These are phyloP conservation scores for Calocybe gangraenosa DNA, from an alignment of 768 basidiomycete species.

Conservation along the genomic window DNA sequence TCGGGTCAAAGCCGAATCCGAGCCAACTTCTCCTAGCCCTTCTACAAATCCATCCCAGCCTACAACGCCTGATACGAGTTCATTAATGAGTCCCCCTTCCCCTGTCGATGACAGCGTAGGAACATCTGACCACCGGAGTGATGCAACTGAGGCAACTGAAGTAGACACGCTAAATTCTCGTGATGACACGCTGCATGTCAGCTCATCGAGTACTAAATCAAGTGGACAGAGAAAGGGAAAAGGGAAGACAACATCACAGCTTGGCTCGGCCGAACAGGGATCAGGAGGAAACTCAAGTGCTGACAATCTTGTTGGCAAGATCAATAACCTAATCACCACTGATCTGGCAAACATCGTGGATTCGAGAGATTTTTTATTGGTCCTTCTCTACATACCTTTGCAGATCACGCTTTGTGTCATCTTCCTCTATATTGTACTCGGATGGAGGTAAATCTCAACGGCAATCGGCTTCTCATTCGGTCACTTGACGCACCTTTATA, in stretches of 20 bases:
- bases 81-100: constrained; percentile 3
- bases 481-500: constrained; percentile 17
- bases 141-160: constrained; percentile 8
- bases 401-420: constrained; percentile 34
- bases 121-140: constrained; percentile 2
- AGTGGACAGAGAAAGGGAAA: constrained; percentile 11
- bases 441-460: constrained; percentile 42
- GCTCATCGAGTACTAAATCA: constrained; percentile 15
- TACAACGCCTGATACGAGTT: constrained; percentile 13
- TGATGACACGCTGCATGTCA: constrained; percentile 15
- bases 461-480: neutral
- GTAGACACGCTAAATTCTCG: constrained; percentile 17
- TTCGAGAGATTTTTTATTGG: constrained; percentile 31
- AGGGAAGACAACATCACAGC: constrained; percentile 6
- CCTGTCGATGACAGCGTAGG: constrained; percentile 4
- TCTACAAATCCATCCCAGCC: constrained; percentile 10
- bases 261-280: constrained; percentile 4
- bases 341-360: constrained; percentile 42
- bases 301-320: constrained; percentile 62
- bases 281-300: constrained; percentile 18
- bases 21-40: constrained; percentile 10
- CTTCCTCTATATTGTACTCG: constrained; percentile 45
- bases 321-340: constrained; percentile 73
- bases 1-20: constrained; percentile 46
- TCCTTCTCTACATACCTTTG: constrained; percentile 35